Evolutionary conservation across 208 protist species (phyloP), one percentile per base, ranked within the genome.

Genomic region (Acanthamoeba royreba): DNA sequence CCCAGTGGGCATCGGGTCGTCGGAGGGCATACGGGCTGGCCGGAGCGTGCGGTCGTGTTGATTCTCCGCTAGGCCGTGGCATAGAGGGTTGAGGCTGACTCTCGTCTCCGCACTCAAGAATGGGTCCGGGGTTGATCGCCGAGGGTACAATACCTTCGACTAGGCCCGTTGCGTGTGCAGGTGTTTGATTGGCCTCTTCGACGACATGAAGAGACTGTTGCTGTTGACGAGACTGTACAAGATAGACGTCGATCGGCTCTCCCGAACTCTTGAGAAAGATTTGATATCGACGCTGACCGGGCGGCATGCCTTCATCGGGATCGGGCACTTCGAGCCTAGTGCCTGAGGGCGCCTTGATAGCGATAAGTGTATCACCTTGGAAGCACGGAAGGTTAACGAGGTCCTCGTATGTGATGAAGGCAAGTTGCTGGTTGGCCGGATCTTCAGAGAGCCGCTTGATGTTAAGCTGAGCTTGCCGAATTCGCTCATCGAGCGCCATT

Each of bases 301-400:
- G 11, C 15, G 42, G 45, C 77, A 87, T 87, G 31, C 77, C 95
- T 33, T 96, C 95, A 22, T 97, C 95, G 13, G 95, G 95, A 45
- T 96, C 95, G 11, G 96, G 96, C 38, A 97, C 96, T 31, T 95
- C 93, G n/a, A 97, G 92, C 11, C 74, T 85, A 17, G 96, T 97
- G 33, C 96, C 96, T 2, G 86, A 42, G 4, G 96, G 95, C 19
- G 96, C 96, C 61, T 95, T 96, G 42, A 97, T 96, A 3, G 96
- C 95, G 19, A 97, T 96, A 0, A 97, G 49, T 11, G 96, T 97
- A 40, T 96, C 63, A 22, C 95, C 91, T 55, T 94, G 88, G n/a
- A 97, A 92, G 8, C 33, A 63, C 19, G 61, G 45, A 17, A 97
- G 69, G 28, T 53, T 42, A 45, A 92, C 83, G 15, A 97, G 38